Evolutionary conservation across 805 yeast species (phyloP).

Genomic region (Ogataea glucozyma): DNA sequence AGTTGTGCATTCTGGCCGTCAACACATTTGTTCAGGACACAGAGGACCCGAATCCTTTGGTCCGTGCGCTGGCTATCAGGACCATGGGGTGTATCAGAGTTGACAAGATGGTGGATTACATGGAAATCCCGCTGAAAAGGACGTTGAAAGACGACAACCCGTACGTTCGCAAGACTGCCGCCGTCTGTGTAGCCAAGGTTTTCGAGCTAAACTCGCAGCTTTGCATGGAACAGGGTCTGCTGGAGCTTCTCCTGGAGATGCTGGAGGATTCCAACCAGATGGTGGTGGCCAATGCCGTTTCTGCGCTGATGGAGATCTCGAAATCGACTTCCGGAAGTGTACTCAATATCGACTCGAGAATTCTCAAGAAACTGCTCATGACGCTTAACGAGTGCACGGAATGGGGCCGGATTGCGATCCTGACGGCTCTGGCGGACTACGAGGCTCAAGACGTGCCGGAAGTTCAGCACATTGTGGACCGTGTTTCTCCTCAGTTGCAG

Average conservation of each 20-base stretch:
- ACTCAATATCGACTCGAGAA: slow-evolving; percentile 41
- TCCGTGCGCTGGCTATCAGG: slow-evolving; percentile 92
- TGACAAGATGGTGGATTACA: slow-evolving; percentile 90
- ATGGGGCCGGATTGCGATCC: slow-evolving; percentile 95
- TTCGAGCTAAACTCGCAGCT: slow-evolving; percentile 80
- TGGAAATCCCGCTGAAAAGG: slow-evolving; percentile 84
- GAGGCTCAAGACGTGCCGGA: slow-evolving; percentile 56
- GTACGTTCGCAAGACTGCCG: slow-evolving; percentile 96
- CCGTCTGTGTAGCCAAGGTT: slow-evolving; percentile 92
- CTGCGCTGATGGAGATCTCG: slow-evolving; percentile 77
- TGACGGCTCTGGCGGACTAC: slow-evolving; percentile 78
- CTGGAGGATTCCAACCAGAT: slow-evolving; percentile 90
- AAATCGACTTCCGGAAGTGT: slow-evolving; percentile 32
- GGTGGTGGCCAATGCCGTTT: slow-evolving; percentile 94
- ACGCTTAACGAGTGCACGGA: slow-evolving; percentile 97
- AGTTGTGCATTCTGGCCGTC: slow-evolving; percentile 91
- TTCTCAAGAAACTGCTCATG: slow-evolving; percentile 62
- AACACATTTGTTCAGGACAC: slow-evolving; percentile 95
- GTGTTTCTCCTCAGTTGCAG: slow-evolving; percentile 92
- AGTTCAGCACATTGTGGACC: slow-evolving; percentile 81
- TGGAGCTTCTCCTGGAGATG: slow-evolving; percentile 63
- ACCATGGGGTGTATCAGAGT: slow-evolving; percentile 99
- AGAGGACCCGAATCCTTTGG: slow-evolving; percentile 94
- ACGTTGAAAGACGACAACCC: slow-evolving; percentile 93
- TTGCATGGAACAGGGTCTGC: slow-evolving; percentile 85